phyloP scores from a whole-genome alignment of 1,284 basidiomycete species.

The Cutaneotrichosporon dermatis region DNA sequence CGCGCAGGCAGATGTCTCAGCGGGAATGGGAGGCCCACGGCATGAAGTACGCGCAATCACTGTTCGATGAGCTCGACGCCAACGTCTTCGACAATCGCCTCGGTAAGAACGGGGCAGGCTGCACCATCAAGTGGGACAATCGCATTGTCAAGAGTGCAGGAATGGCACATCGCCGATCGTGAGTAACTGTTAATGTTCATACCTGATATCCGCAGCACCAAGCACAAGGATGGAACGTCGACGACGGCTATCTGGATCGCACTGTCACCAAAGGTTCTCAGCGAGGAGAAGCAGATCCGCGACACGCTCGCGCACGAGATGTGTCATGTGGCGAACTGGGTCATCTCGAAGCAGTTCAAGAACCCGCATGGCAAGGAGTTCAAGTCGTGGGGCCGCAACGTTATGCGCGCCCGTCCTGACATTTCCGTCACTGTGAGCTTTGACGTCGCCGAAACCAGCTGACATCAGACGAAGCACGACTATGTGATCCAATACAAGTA shows the following conservation, averaged over 20 bases:
- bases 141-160: conserved; percentile 45
- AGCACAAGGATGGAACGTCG: conserved; percentile 13
- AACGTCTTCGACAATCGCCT: conserved; percentile 38
- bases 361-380: conserved; percentile 46
- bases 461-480: conserved; percentile 39
- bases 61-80: conserved; percentile 42
- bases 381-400: conserved; percentile 44
- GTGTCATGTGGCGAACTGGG: conserved; percentile 47
- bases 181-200: conserved; percentile 7
- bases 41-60: conserved; percentile 20
- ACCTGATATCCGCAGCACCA: background rate
- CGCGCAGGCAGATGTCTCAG: conserved; percentile 27
- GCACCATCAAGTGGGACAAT: conserved; percentile 39
- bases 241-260: conserved; percentile 22
- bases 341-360: conserved; percentile 41
- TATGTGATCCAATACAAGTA: conserved; percentile 48
- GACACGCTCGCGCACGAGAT: conserved; percentile 48
- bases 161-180: conserved; percentile 30
- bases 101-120: conserved; percentile 23
- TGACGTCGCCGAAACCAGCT: background rate
- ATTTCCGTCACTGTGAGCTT: conserved; percentile 42
- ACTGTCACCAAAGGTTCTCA: conserved; percentile 37
- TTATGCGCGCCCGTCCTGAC: conserved; percentile 40
- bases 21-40: conserved; percentile 1
- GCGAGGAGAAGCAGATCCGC: conserved; percentile 37